Percentiles rank a stretch among this genome's conserved stretches.
phyloP scores from a whole-genome alignment of 306 rosid species.

The Castanea sativa region DNA sequence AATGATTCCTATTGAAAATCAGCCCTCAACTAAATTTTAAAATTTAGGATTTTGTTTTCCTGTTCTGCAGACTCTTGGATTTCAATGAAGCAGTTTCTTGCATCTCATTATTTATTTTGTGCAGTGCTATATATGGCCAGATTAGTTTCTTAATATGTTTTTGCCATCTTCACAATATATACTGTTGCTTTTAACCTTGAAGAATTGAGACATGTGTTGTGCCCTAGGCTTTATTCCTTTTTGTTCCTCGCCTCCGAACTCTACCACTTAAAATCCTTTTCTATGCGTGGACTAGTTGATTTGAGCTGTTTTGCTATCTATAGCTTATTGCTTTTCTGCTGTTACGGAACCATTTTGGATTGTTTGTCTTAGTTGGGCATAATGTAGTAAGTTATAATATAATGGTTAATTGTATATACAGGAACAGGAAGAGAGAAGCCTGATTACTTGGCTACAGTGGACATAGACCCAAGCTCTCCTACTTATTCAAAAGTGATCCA shows the following conservation, averaged over 20 bases:
- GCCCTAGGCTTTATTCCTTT: too few relatives aligned
- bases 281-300: not conserved
- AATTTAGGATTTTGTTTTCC: not conserved
- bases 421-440: constrained; percentile 92
- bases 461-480: constrained; percentile 80
- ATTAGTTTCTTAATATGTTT: not conserved
- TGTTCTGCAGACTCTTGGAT: not conserved
- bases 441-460: constrained; percentile 92
- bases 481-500: constrained; percentile 81
- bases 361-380: not conserved
- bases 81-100: not conserved
- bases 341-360: not conserved
- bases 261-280: not conserved
- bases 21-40: not conserved
- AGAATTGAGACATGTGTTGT: too few relatives aligned
- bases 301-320: not conserved
- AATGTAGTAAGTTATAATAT: not conserved
- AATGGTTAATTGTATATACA: constrained; percentile 19
- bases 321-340: not conserved
- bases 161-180: not conserved
- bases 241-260: not conserved
- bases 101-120: too few relatives aligned
- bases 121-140: too few relatives aligned
- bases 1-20: not conserved
- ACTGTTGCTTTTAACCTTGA: not conserved